Percentiles rank a stretch among this genome's conserved stretches.
Conservation (phyloP, 306 rosid species). For the cucumber (Cucumis sativus) region Cucumber_9930_V3 NC_026660.2:8780001-8780500, state of each 20-base stretch:
- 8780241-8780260: slow-evolving; percentile 62
- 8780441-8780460: background rate
- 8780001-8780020: background rate
- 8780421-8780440: background rate
- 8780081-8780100: slow-evolving; percentile 83
- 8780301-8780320: slow-evolving; percentile 85
- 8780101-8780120: slow-evolving; percentile 72
- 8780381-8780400: slow-evolving; percentile 73
- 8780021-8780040: background rate
- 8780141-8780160: slow-evolving; percentile 45
- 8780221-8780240: slow-evolving; percentile 35
- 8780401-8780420: slow-evolving; percentile 60
- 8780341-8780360: slow-evolving; percentile 61
- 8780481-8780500: background rate
- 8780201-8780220: slow-evolving; percentile 64
- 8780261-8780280: slow-evolving; percentile 75
- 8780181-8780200: slow-evolving; percentile 88
- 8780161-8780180: slow-evolving; percentile 49
- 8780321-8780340: slow-evolving; percentile 75
- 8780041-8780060: slow-evolving; percentile 40
- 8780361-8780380: slow-evolving; percentile 67
- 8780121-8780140: slow-evolving; percentile 67
- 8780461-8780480: background rate
- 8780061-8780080: slow-evolving; percentile 86
- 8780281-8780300: slow-evolving; percentile 68